Base-by-base conservation (phyloP, 1,284 basidiomycete species). In the Tranzscheliella williamsii region DNA sequence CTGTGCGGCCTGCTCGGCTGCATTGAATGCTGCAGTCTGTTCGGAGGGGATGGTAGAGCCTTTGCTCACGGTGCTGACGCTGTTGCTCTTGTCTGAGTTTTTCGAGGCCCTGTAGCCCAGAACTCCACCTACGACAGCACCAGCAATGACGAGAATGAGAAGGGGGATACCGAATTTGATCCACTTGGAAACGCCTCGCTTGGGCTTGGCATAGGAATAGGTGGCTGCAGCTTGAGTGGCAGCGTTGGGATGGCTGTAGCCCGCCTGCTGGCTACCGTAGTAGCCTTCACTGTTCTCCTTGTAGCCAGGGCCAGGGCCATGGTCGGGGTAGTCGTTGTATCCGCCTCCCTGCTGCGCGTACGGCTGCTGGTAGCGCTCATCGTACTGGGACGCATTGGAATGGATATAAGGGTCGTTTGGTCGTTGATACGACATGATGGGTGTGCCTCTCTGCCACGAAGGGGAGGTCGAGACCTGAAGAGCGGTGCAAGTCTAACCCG, bases 71-170 rank as follows among this genome's bases (percentile, higher is more conserved):
- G 33, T 33, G 58, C 57, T 79, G 33, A 78, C 78, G 53, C 79
- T 50, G 33, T 61, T 57, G 24, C 57, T 75, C 51, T 78, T 81
- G 78, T 82, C 81, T 81, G 81, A 81, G 64, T 81, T 79, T 44
- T 75, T 75, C 39, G 71, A 40, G 13, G 70, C 60, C 15, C 84
- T 82, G 32, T 81, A 81, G 17, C 88, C 89, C 29, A 92, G 71
- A 24, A 91, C 84, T 72, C 86, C 87, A 44, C 88, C 90, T 39
- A 92, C 79, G 21, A 91, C 87, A 38, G 86, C 89, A 36, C 63
- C 48, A 21, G 65, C 58, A 24, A 73, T 54, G 44, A 88, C 32
- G 40, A 78, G 46, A 41, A 73, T 58, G 18, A 60, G 50, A 12
- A 65, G 35, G 21, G 71, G 64, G 13, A 75, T 44, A 47, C 68